phyloP scores from a whole-genome alignment of 371 early-diverging fungal genomes.

The Conidiobolus incongruus region DNA sequence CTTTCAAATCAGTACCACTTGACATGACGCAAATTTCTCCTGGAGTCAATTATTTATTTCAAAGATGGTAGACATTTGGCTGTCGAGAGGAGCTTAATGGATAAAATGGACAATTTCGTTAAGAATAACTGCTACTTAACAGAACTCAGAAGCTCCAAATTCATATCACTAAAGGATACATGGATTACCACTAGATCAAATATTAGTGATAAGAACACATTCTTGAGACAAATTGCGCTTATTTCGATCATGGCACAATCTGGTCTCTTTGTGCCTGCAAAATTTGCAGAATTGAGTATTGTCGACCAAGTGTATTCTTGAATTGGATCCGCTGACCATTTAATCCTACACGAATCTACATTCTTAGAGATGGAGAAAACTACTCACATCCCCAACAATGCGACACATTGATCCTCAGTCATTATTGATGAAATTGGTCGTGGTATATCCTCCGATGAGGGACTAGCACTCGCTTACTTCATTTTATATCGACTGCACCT shows the following conservation, averaged over 20 bases:
- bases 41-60: constrained; percentile 10
- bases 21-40: background rate
- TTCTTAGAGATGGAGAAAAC: constrained; percentile 98
- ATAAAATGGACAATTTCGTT: constrained; percentile 32
- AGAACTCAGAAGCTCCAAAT: too few species aligned
- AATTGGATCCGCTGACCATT: constrained; percentile 52
- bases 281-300: constrained; percentile 53
- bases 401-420: constrained; percentile 57
- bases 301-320: constrained; percentile 79
- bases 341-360: constrained; percentile 64
- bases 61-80: constrained; percentile 68
- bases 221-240: constrained; percentile 37
- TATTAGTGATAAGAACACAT: constrained; percentile 93
- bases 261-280: constrained; percentile 85
- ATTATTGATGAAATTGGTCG: constrained; percentile 98
- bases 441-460: constrained; percentile 88
- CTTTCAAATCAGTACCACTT: background rate
- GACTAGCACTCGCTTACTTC: constrained; percentile 74
- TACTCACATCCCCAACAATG: constrained; percentile 60
- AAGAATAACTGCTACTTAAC: constrained; percentile 33
- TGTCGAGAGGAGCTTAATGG: constrained; percentile 46
- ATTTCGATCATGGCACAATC: constrained; percentile 82
- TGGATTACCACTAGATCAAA: constrained; percentile 35
- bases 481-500: constrained; percentile 57
- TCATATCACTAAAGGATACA: background rate